phyloP scores from a whole-genome alignment of 768 basidiomycete species.

The Termitomyces sp. region DNA sequence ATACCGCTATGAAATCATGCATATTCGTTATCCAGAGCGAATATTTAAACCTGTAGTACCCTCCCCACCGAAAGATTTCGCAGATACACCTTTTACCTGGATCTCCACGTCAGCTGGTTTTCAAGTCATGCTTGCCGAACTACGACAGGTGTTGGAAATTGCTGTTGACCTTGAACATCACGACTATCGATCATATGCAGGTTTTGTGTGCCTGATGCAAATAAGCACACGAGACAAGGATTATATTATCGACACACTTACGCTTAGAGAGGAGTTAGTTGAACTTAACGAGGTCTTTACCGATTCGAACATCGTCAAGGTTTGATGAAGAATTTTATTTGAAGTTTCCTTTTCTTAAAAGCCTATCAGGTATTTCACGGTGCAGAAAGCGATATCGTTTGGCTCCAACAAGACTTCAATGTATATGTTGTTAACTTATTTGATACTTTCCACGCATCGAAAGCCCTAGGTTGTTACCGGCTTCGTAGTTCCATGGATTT shows the following conservation, averaged over 20 bases:
- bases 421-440: conserved; percentile 94
- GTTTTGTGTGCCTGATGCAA: conserved; percentile 93
- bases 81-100: conserved; percentile 64
- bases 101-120: conserved; percentile 56
- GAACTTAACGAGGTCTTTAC: conserved; percentile 80
- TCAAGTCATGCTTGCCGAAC: conserved; percentile 54
- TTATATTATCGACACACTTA: conserved; percentile 81
- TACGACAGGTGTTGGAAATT: conserved; percentile 68
- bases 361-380: conserved; percentile 80
- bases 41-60: conserved; percentile 54
- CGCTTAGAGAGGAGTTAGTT: conserved; percentile 67
- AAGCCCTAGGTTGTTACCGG: conserved; percentile 53
- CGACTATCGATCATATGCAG: conserved; percentile 74
- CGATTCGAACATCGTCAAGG: conserved; percentile 82
- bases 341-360: neutral
- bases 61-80: conserved; percentile 50
- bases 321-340: conserved; percentile 15
- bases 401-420: conserved; percentile 96
- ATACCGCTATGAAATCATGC: conserved; percentile 80
- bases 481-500: neutral
- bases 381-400: conserved; percentile 88
- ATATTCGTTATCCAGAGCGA: conserved; percentile 63
- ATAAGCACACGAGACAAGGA: conserved; percentile 80
- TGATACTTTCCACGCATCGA: conserved; percentile 94
- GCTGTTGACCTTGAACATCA: conserved; percentile 96